A percentile compares a stretch with the other conserved stretches of the same genome.
Evolutionary conservation across 257 asterid genomes (phyloP).

Genomic region (Scutellaria minor): DNA sequence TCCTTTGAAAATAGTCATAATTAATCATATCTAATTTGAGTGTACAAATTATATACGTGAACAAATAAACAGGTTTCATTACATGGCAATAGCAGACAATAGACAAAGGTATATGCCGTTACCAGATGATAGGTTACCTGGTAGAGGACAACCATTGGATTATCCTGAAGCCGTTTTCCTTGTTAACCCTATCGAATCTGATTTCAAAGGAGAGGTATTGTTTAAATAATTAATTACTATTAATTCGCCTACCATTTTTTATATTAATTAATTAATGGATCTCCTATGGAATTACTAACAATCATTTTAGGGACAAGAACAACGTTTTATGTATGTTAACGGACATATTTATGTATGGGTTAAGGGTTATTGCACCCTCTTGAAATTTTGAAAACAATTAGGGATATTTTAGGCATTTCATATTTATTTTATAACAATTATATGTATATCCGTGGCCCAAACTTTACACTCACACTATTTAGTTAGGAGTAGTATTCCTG

Average conservation of each 20-base stretch:
- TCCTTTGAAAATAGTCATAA: neutral
- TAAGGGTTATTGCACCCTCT: no score
- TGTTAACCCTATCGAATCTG: slow-evolving; percentile 69
- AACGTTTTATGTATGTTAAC: no score
- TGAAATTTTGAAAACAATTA: no score
- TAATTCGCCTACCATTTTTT: neutral
- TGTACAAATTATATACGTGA: neutral
- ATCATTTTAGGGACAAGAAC: no score
- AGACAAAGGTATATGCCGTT: slow-evolving; percentile 74
- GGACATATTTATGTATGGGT: no score
- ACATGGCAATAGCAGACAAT: slow-evolving; percentile 78
- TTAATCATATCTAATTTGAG: neutral
- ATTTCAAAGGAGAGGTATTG: slow-evolving; percentile 70
- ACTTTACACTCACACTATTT: no score
- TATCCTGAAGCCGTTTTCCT: slow-evolving; percentile 82
- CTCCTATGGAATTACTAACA: no score
- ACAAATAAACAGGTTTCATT: slow-evolving; percentile 58
- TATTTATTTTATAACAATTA: no score
- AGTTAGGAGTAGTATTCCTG: no score
- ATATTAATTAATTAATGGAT: no score
- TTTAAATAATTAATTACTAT: neutral
- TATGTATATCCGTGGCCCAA: no score
- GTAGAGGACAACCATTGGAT: slow-evolving; percentile 64
- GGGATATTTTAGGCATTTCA: no score
- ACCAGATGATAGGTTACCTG: slow-evolving; percentile 74